Conservation (phyloP, 2,329 filamentous ascomycete genomes). For the Aspergillus sp. region DNA sequence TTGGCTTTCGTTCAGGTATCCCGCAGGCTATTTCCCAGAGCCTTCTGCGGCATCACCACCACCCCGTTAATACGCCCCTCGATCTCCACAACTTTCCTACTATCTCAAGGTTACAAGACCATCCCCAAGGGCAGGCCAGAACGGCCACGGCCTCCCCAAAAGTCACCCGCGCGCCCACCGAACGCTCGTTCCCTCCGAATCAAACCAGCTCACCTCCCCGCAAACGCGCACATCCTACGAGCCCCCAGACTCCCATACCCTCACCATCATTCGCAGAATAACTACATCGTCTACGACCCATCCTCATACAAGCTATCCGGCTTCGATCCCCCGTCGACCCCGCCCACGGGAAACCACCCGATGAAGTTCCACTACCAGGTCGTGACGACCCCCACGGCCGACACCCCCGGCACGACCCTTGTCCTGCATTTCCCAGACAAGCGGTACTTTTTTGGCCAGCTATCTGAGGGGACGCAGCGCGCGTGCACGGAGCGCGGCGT, state of each 20-base stretch:
- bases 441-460: conserved; percentile 78
- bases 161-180: background rate
- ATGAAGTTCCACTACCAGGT: conserved; percentile 77
- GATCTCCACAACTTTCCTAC: background rate
- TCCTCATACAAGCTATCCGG: conserved; percentile 8
- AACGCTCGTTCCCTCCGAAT: background rate
- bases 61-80: conserved; percentile 1
- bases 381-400: conserved; percentile 75
- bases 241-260: conserved; percentile 4
- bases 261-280: background rate
- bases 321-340: conserved; percentile 4
- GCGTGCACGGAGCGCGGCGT: conserved; percentile 65
- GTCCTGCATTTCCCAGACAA: conserved; percentile 75
- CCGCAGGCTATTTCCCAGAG: conserved; percentile 24
- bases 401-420: conserved; percentile 76
- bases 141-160: no score
- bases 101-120: no score
- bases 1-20: conserved; percentile 31
- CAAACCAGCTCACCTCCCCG: no score
- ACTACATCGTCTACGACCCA: conserved; percentile 22
- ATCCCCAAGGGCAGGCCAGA: no score
- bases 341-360: conserved; percentile 11
- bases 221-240: conserved; percentile 8
- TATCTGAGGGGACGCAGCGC: conserved; percentile 81
- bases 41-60: conserved; percentile 16